phyloP scores from a whole-genome alignment of 2,329 filamentous ascomycete species.

The Venturiaceae sp. region DNA sequence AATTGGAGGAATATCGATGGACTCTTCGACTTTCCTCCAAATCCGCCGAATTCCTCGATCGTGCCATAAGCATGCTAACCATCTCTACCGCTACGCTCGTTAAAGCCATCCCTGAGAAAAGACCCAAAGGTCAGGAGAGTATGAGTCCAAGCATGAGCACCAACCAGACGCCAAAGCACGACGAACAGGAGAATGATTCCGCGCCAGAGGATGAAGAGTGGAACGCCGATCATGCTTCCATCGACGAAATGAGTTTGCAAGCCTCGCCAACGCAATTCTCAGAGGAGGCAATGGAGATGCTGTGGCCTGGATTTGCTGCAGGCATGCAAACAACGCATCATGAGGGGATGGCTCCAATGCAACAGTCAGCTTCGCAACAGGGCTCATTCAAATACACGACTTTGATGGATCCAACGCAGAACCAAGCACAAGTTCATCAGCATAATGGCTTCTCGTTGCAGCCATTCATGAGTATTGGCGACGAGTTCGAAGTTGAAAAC shows the following conservation, averaged over 20 bases:
- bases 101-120: conserved; percentile 13
- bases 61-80: conserved; percentile 20
- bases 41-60: conserved; percentile 32
- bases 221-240: neutral
- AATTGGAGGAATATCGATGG: conserved; percentile 32
- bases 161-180: neutral
- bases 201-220: conserved; percentile 1
- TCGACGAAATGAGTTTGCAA: neutral
- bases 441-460: neutral
- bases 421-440: neutral
- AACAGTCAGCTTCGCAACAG: neutral
- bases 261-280: conserved; percentile 1
- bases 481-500: neutral
- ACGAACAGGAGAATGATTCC: neutral
- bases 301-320: neutral
- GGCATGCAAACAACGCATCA: neutral
- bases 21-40: conserved; percentile 30
- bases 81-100: conserved; percentile 17
- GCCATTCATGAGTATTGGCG: neutral
- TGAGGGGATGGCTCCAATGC: neutral
- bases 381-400: too few relatives aligned
- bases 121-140: neutral
- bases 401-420: neutral
- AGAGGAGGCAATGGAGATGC: neutral
- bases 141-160: neutral